These are phyloP conservation scores for Pleurotus platypus DNA, from an alignment of 768 basidiomycete genomes.

Conservation along the genomic window DNA sequence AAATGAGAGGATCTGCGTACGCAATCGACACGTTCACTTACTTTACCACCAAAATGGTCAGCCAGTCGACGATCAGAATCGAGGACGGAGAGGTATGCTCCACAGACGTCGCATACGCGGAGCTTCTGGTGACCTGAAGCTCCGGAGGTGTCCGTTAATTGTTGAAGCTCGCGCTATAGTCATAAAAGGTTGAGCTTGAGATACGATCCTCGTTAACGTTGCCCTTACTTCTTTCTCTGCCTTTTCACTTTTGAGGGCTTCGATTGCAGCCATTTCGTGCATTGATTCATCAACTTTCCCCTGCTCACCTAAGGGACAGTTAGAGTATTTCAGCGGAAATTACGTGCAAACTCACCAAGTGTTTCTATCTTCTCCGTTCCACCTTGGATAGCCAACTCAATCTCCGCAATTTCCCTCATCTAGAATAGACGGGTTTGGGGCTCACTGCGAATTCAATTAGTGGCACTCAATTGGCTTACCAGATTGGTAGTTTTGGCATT, in stretches of 20 bases:
- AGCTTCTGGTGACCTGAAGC: slow-evolving; percentile 99
- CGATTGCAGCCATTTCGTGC: slow-evolving; percentile 95
- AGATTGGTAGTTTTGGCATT: slow-evolving; percentile 98
- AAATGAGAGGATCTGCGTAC: not conserved
- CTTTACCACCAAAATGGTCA: slow-evolving; percentile 99
- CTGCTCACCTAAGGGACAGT: slow-evolving; percentile 71
- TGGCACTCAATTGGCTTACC: slow-evolving; percentile 34
- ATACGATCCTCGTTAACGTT: not conserved
- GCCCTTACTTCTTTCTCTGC: slow-evolving; percentile 82
- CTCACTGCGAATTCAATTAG: no score
- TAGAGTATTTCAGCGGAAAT: slow-evolving; percentile 12
- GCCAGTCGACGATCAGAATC: slow-evolving; percentile 98
- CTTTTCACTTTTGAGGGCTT: slow-evolving; percentile 96
- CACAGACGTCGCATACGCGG: slow-evolving; percentile 99
- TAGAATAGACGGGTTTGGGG: slow-evolving; percentile 19
- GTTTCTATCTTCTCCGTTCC: slow-evolving; percentile 98
- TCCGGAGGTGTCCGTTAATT: slow-evolving; percentile 95
- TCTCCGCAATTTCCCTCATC: slow-evolving; percentile 99
- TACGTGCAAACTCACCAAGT: slow-evolving; percentile 52
- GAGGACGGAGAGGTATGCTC: slow-evolving; percentile 96
- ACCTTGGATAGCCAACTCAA: slow-evolving; percentile 97
- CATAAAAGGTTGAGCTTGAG: not conserved
- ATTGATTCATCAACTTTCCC: slow-evolving; percentile 99
- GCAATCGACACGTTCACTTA: slow-evolving; percentile 32
- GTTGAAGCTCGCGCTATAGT: slow-evolving; percentile 82